Base-by-base conservation (phyloP, 1,139 yeast genomes). In the Suhomyces choctaworum region DNA sequence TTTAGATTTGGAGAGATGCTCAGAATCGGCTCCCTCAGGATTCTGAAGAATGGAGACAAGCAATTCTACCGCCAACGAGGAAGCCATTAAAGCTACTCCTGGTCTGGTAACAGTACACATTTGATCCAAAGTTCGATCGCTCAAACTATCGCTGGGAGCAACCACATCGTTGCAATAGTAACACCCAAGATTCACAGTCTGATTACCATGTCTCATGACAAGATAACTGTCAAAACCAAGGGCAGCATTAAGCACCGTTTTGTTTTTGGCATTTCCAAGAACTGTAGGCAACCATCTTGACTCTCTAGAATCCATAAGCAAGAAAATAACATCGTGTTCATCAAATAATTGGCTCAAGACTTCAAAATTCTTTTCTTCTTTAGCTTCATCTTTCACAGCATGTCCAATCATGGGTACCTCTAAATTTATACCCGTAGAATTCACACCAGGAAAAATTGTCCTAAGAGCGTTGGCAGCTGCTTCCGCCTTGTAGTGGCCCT, bases 81-180 rank as follows among this genome's bases (percentile, higher is more conserved):
- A 76, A 0, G 98, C 97, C 60, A 88, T 65, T 51, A 85, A 65
- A 0, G 98, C 96, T 0, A 84, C 90, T 0, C 99, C 98, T 0
- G 99, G 98, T 29, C 98, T 67, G 0, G 98, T 92, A 1, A 92
- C 98, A 0, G 98, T 92, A 56, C 99, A 92, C 97, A 92, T 92
- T 58, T 92, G 97, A 60, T 92, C 99, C 41, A 92, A 64, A 0
- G 97, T 85, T 34, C 96, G 69, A 52, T 89, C 95, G 0, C 87
- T 73, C 12, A 87, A 64, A 42, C 95, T 83, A 55, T 92, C 96
- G 5, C 80, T 68, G 0, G 99, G 98, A 0, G 97, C 97, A 31
- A 89, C 90, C 7, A 92, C 89, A 55, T 94, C 98, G 56, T 89
- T 88, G 60, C 99, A 92, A 57, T 82, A 92, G 61, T 92, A 92